Conservation (phyloP, 495 filamentous ascomycete genomes). For the Aspergillus haitiensis region DNA sequence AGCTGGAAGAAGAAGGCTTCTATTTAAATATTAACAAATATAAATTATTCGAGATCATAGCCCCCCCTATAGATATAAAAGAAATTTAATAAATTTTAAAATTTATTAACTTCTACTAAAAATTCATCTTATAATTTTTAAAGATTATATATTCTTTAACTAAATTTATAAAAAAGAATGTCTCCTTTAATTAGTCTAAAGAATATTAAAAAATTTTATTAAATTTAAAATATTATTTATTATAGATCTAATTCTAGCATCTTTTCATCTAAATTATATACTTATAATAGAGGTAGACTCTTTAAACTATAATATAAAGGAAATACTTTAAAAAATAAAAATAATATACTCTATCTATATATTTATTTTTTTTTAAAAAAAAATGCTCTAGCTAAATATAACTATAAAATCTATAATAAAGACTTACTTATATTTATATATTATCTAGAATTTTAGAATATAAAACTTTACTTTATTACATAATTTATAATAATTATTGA, state of each 20-base stretch:
- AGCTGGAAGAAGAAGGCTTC: conserved; percentile 2
- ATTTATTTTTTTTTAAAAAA: neutral
- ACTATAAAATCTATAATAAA: conserved; percentile 9
- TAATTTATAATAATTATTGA: conserved; percentile 12
- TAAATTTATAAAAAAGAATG: conserved; percentile 3
- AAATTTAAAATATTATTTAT: conserved; percentile 7
- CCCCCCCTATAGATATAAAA: conserved; percentile 1
- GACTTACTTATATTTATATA: conserved; percentile 11
- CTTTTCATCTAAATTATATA: conserved; percentile 11
- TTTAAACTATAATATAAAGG: conserved; percentile 11
- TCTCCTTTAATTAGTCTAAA: neutral
- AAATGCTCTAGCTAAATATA: neutral
- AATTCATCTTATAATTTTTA: neutral
- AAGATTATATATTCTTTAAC: conserved; percentile 9
- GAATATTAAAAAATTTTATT: neutral
- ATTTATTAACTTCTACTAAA: conserved; percentile 3
- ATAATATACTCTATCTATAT: conserved; percentile 7
- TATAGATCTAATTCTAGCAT: neutral
- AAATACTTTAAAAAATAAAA: conserved; percentile 9
- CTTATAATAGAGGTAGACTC: conserved; percentile 5
- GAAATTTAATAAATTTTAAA: conserved; percentile 1
- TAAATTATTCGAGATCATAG: too few species aligned
- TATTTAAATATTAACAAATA: conserved; percentile 14
- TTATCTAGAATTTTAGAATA: conserved; percentile 1
- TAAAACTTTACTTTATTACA: conserved; percentile 6